Evolutionary conservation across 139 green algal genomes (phyloP), one percentile per base, ranked within the genome.

Genomic region (Picochlorum sp.): DNA sequence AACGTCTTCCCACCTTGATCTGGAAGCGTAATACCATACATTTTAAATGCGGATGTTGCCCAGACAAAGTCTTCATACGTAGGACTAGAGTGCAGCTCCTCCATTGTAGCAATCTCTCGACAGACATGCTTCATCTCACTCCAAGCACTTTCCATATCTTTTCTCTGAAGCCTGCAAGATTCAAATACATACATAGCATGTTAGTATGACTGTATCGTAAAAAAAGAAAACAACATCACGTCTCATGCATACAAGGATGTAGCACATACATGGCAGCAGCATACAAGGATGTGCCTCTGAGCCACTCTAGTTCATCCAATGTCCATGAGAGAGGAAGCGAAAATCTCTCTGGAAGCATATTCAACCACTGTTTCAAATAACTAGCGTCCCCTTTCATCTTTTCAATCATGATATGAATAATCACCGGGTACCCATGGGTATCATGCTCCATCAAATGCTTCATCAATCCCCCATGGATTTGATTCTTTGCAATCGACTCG

Each of bases 241-340:
- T 13, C 34, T 11, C 34, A 41, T 11, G 34, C 34, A 41, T 13
- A 41, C 8, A 41, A 41, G 34, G 8, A 41, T 41, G 34, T 13
- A 41, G 7, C 31, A 56, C 57, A 37, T 38, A 77, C 74, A 49
- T 13, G 34, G 76, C 71, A 21, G 86, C 86, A 7, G 60, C 41
- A 38, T 80, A 60, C 45, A 95, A 68, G 15, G 75, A 76, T 14
- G 86, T 95, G 21, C 87, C 87, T 20, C 69, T 60, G 49, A 95
- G 77, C 70, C 83, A 81, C 20, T 67, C 11, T 63, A 90, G n/a
- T 59, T 91, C 77, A 18, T 64, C 50, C 11, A 70, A 57, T 26
- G 47, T 73, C 49, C 58, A 83, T 45, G 54, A 75, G 1, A 81
- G 52, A 55, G 86, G 49, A 37, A 78, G 74, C 75, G 14, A 28